These are phyloP conservation scores for Leccinellum luteum DNA, from an alignment of 768 basidiomycete genomes.

Conservation along the genomic window DNA sequence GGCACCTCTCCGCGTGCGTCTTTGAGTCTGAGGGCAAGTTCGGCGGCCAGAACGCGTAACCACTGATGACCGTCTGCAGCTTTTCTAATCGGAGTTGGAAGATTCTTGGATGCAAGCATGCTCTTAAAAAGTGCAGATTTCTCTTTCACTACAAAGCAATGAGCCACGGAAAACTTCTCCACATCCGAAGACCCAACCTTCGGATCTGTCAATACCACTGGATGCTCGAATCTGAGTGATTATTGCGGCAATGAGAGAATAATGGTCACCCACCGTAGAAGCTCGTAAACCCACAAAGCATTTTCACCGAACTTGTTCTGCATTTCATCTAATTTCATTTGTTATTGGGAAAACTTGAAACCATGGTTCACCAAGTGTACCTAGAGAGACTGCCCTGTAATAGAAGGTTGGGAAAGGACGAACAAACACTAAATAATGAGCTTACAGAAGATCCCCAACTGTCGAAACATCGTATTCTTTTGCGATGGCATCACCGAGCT, in stretches of 20 bases:
- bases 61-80: slow-evolving; percentile 80
- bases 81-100: slow-evolving; percentile 73
- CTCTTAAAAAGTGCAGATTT: slow-evolving; percentile 79
- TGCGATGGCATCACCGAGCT: slow-evolving; percentile 84
- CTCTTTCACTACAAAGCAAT: slow-evolving; percentile 65
- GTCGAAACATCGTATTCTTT: slow-evolving; percentile 86
- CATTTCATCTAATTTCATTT: slow-evolving; percentile 56
- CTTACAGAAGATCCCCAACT: slow-evolving; percentile 88
- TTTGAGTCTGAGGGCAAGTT: slow-evolving; percentile 79
- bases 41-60: slow-evolving; percentile 89
- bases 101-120: slow-evolving; percentile 96
- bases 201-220: slow-evolving; percentile 83
- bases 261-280: slow-evolving; percentile 61
- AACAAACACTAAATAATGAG: slow-evolving; percentile 7
- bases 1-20: slow-evolving; percentile 74
- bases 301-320: slow-evolving; percentile 79
- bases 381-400: slow-evolving; percentile 55
- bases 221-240: background rate
- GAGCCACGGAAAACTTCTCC: background rate
- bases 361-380: slow-evolving; percentile 32
- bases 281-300: slow-evolving; percentile 89
- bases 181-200: slow-evolving; percentile 51
- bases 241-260: background rate
- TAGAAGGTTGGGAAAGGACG: slow-evolving; percentile 1
- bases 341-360: slow-evolving; percentile 5